Evolutionary conservation across 768 basidiomycete genomes (phyloP).

Genomic region (Tubosaeta brunneosetosa): DNA sequence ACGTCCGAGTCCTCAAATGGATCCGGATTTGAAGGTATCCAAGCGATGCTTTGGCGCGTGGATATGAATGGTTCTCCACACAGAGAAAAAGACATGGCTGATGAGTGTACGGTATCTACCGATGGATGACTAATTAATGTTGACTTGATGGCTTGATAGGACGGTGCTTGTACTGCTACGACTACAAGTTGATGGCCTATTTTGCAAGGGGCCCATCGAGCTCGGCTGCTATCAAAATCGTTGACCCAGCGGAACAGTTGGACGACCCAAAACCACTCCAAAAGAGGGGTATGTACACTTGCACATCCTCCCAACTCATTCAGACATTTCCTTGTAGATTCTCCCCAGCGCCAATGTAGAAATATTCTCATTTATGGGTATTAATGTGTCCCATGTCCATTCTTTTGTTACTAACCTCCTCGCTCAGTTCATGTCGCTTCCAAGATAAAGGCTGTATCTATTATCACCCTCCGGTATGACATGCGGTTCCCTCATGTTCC

Average conservation of each 20-base stretch:
- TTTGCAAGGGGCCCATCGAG: slow-evolving; percentile 55
- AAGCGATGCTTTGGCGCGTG: slow-evolving; percentile 21
- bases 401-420: not conserved
- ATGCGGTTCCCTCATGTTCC: not conserved
- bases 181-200: slow-evolving; percentile 53
- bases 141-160: not conserved
- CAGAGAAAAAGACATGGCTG: not conserved
- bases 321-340: slow-evolving; percentile 40
- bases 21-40: slow-evolving; percentile 10
- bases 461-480: slow-evolving; percentile 66
- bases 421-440: slow-evolving; percentile 69
- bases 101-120: not conserved
- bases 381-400: slow-evolving; percentile 2
- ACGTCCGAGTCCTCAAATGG: slow-evolving; percentile 25
- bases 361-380: slow-evolving; percentile 93
- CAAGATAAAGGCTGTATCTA: slow-evolving; percentile 85
- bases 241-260: slow-evolving; percentile 47
- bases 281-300: slow-evolving; percentile 50
- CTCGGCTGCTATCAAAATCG: slow-evolving; percentile 69
- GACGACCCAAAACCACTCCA: slow-evolving; percentile 39
- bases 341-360: slow-evolving; percentile 75
- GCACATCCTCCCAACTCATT: not conserved
- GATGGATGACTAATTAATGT: slow-evolving; percentile 17
- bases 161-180: not conserved
- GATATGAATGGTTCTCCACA: slow-evolving; percentile 19